phyloP scores from a whole-genome alignment of 2,329 filamentous ascomycete genomes.

The Dactylella cylindrospora region DNA sequence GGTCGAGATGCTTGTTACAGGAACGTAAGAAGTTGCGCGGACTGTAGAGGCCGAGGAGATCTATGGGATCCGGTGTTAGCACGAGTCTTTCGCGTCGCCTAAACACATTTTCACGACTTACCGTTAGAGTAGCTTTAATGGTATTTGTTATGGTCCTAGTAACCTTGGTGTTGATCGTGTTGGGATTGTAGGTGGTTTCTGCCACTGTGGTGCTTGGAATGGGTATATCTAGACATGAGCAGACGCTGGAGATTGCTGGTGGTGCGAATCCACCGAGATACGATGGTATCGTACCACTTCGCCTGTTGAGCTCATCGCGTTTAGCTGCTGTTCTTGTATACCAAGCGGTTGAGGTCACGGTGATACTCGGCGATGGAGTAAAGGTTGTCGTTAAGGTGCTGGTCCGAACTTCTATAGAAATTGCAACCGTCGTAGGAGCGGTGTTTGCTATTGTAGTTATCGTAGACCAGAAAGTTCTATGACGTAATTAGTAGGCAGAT shows the following conservation, averaged over 20 bases:
- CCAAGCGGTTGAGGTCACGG: conserved; percentile 5
- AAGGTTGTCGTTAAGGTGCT: not conserved
- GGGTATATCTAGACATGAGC: conserved; percentile 13
- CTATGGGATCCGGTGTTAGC: not conserved
- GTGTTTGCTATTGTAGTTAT: conserved; percentile 8
- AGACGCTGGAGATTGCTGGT: conserved; percentile 8
- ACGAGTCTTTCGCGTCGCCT: not conserved
- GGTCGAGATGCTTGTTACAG: conserved; percentile 6
- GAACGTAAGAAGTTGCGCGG: conserved; percentile 1
- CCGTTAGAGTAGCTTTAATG: conserved; percentile 7
- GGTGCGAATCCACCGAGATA: not conserved
- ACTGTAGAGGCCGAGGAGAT: conserved; percentile 9
- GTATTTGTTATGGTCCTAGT: conserved; percentile 16
- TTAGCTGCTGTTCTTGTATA: conserved; percentile 6
- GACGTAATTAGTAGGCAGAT: not conserved
- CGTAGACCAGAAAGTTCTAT: conserved; percentile 4
- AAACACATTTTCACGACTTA: not conserved
- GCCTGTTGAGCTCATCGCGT: not conserved
- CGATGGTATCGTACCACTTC: not conserved
- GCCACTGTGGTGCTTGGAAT: not conserved
- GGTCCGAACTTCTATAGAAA: not conserved
- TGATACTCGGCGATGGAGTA: conserved; percentile 1
- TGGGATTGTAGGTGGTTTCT: conserved; percentile 6
- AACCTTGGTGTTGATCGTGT: conserved; percentile 7
- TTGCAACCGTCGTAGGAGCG: conserved; percentile 1